Evolutionary conservation across 495 filamentous ascomycete species (phyloP), one percentile per base, ranked within the genome.

Genomic region (Xylaria telfairii): DNA sequence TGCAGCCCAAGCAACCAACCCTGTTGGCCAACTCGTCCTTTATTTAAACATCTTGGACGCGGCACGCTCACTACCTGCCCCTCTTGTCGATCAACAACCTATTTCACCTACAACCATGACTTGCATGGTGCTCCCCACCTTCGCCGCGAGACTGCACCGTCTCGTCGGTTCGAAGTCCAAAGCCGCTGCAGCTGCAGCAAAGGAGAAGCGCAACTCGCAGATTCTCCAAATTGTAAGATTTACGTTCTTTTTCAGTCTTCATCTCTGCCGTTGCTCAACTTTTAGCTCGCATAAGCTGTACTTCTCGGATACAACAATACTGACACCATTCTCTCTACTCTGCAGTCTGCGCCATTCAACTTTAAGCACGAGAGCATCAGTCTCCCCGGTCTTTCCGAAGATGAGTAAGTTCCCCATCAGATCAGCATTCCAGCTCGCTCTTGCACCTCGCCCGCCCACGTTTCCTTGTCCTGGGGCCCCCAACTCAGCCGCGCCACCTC

Each of bases 321-420:
- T 70, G 37, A 70, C 78, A 78, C 79, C 72, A 37, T n/a, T 24
- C 46, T 34, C 21, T n/a, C n/a, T 34, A 49, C 24, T 72, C 71
- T 41, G 44, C 60, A 84, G 83, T 85, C 83, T 12, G 77, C 77
- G 6, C 83, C 84, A 5, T 86, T 83, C 78, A 74, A 83, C 71
- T 84, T 86, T 76, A 81, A 82, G 73, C 78, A 79, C 28, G 78
- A 82, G 72, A 59, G 76, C 28, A 63, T 77, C 49, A 74, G 69
- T 3, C 67, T 84, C 0, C 83, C 83, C 17, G 83, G 83, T 46
- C 64, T 85, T 13, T 80, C 79, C 24, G 76, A 83, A 59, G 78
- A 84, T 65, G 81, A 86, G 83, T 84, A 79, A 74, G 80, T 71
- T 7, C 32, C 46, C 17, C n/a, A 19, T 66, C 26, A 26, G n/a